Evolutionary conservation across 805 yeast species (phyloP), one percentile per base, ranked within the genome.

Genomic region (Wickerhamiella parazyma): DNA sequence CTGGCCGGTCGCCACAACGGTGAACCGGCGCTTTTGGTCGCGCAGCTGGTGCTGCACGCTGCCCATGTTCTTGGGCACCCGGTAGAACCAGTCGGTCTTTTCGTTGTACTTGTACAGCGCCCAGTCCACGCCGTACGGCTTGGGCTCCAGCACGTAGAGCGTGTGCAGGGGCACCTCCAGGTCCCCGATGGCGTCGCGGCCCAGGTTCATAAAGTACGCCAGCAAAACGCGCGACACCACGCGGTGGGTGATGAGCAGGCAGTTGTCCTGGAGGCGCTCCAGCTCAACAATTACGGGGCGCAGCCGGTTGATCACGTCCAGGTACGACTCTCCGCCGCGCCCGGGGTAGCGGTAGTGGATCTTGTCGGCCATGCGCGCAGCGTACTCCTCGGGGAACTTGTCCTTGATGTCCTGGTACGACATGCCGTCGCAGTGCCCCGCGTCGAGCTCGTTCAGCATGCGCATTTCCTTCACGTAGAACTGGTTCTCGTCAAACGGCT

Each of bases 51-150:
- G 43, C 42, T 52, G 41, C 8, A 53, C 53, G 34, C 48, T 48
- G 4, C 55, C 54, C 11, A 51, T 56, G 29, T 58, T 63, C 45
- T 57, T 55, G 17, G 61, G 56, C 12, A 85, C 78, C 54, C 80
- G 75, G 44, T 66, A 71, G 63, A 89, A 89, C 79, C 84, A 76
- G 58, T 86, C 87, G 33, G 70, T 62, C 2, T 62, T 63, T 52
- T 87, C 95, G 54, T 83, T 80, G 63, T 79, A 89, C 59, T 86
- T 94, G 62, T 79, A 89, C 59, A 87, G 68, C 11, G 80, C 73
- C 85, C 94, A 89, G 48, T 85, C 93, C 2, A 93, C 94, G 2
- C 97, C 97, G 60, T 85, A 89, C 0, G 97, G 96, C 59, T 83
- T 84, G 40, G 89, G 86, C 56, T 89, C 96, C 48, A 89, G 70